Percentiles rank a stretch among this genome's conserved stretches.
phyloP scores from a whole-genome alignment of 129 eudicot species.

The Helichrysum umbraculigerum region DNA sequence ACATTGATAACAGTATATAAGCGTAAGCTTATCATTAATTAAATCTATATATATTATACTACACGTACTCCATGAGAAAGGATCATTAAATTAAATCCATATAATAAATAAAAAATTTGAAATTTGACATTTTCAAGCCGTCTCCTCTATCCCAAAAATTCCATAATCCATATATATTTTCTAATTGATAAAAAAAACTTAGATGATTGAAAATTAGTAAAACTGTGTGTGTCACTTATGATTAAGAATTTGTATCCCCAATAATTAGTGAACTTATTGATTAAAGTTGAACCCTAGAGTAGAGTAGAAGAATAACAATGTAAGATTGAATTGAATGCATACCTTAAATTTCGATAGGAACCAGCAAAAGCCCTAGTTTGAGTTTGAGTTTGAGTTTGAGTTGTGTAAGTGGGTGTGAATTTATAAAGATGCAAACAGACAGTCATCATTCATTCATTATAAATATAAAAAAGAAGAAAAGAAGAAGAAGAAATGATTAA shows the following conservation, averaged over 20 bases:
- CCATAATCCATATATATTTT: slow-evolving; percentile 6
- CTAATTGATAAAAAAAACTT: not conserved
- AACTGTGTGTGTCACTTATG: slow-evolving; percentile 19
- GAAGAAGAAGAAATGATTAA: slow-evolving; percentile 14
- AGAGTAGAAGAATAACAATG: not conserved
- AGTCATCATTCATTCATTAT: no score
- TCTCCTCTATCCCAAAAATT: slow-evolving; percentile 25
- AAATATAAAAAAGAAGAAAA: not conserved
- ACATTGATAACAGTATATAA: slow-evolving; percentile 17
- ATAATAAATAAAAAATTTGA: not conserved
- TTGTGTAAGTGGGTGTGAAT: slow-evolving; percentile 20
- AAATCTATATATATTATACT: not conserved
- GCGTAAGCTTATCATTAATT: not conserved
- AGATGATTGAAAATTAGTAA: slow-evolving; percentile 3
- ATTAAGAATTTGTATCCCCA: not conserved
- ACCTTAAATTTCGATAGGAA: slow-evolving; percentile 21
- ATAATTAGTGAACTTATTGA: not conserved
- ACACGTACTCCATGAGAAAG: not conserved
- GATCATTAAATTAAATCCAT: slow-evolving; percentile 4
- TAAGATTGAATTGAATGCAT: slow-evolving; percentile 11
- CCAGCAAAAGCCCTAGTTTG: slow-evolving; percentile 20
- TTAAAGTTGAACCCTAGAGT: slow-evolving; percentile 7
- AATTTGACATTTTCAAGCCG: not conserved
- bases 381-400: not conserved
- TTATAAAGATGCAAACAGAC: slow-evolving; percentile 22